Evolutionary conservation across 805 yeast species (phyloP).

Genomic region (Metschnikowia gruessii): DNA sequence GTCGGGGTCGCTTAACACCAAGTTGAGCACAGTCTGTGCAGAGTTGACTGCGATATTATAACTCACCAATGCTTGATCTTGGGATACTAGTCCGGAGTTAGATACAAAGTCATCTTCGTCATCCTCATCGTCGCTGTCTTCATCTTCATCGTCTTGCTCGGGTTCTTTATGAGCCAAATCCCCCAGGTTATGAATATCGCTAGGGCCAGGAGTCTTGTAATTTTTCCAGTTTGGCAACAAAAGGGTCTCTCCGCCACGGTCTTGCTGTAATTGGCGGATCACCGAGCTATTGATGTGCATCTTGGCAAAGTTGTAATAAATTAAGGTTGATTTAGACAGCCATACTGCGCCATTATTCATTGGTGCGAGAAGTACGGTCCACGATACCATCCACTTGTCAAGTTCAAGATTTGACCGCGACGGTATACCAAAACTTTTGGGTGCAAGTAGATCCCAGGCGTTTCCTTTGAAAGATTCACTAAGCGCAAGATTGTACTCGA

Average conservation of each 20-base stretch:
- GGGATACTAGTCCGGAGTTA: slow-evolving; percentile 31
- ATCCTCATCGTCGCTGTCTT: slow-evolving; percentile 1
- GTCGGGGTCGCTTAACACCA: slow-evolving; percentile 59
- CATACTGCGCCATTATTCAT: slow-evolving; percentile 53
- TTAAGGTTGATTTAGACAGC: slow-evolving; percentile 67
- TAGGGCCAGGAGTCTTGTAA: not conserved
- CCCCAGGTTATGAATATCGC: not conserved
- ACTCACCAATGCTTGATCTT: slow-evolving; percentile 34
- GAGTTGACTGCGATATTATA: slow-evolving; percentile 57
- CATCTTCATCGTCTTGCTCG: slow-evolving; percentile 16
- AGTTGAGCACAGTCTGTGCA: slow-evolving; percentile 58
- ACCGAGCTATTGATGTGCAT: slow-evolving; percentile 63
- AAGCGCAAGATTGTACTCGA: slow-evolving; percentile 64
- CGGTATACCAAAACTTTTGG: slow-evolving; percentile 63
- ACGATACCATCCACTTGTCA: slow-evolving; percentile 77
- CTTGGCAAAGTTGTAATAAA: slow-evolving; percentile 71
- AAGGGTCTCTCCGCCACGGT: slow-evolving; percentile 17
- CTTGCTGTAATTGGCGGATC: slow-evolving; percentile 41
- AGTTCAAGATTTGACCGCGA: slow-evolving; percentile 63
- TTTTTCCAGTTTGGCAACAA: slow-evolving; percentile 36
- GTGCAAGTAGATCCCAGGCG: slow-evolving; percentile 60
- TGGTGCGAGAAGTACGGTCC: slow-evolving; percentile 69
- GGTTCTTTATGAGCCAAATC: not conserved
- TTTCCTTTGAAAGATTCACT: slow-evolving; percentile 54
- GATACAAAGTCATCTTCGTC: slow-evolving; percentile 28